These are phyloP conservation scores for Cinnamomum micranthum DNA, from an alignment of 164 flowering plant genomes.

Conservation along the genomic window DNA sequence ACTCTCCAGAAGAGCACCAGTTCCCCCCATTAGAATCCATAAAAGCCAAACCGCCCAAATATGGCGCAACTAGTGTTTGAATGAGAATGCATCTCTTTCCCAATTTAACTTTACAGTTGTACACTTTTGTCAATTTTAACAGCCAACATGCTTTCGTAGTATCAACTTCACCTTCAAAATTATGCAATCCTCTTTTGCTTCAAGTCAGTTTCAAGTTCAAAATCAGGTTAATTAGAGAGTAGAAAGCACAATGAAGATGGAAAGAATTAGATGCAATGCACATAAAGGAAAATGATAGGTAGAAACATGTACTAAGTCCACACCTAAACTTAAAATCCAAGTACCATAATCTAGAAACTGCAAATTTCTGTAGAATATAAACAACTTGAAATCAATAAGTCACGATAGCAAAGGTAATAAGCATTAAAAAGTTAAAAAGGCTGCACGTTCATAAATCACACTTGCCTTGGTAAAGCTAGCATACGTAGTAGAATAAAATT, in stretches of 20 bases:
- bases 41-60: background rate
- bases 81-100: background rate
- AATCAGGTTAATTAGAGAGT: background rate
- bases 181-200: background rate
- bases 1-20: background rate
- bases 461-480: no score
- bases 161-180: background rate
- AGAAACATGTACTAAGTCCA: background rate
- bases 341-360: background rate
- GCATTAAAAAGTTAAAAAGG: background rate
- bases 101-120: background rate
- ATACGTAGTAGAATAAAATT: no score
- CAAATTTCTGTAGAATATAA: background rate
- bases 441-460: no score
- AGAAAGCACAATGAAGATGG: background rate
- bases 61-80: background rate
- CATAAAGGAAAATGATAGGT: background rate
- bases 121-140: background rate
- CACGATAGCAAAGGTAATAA: background rate
- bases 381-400: background rate
- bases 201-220: background rate
- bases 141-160: background rate
- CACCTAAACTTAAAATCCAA: background rate
- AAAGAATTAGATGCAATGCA: background rate
- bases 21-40: background rate